Base-by-base conservation (phyloP, 2,329 filamentous ascomycete genomes). In the Cercospora berteroae region DNA sequence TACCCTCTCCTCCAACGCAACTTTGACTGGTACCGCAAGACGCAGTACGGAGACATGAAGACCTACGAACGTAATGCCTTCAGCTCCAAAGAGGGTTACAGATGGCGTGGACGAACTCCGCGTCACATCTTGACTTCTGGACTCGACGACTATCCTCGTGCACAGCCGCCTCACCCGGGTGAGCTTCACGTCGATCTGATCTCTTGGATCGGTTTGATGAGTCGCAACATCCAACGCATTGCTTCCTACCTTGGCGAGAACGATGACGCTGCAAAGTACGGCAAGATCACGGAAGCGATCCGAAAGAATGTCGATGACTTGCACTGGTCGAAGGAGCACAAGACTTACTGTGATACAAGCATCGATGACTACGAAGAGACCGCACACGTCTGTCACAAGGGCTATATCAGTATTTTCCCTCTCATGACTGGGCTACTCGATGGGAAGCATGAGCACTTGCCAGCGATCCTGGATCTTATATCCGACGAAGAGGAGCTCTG, bases 181-280 rank as follows among this genome's bases (percentile, higher is more conserved):
- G 95, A 99, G 86, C 86, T 99, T 60, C 94, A 99, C 78, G 89
- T 96, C 31, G 95, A 99, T 80, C 85, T 98, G 63, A 91, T 99
- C 79, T 92, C 92, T 62, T 99, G 95, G 95, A 91, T 99, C 81
- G 95, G 94, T n/a, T 88, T 97, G 82, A 96, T 97, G 92, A 90
- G 92, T 48, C 89, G 90, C 71, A 90, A 91, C n/a, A 87, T 99
- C 64, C 86, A 88, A 74, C 91, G 90, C 72, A 91, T 97, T 73
- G 92, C 93, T 1, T 82, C 87, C 56, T 87, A 88, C 27, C 85
- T 98, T n/a, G 89, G 87, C 57, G 86, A 93, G 71, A 80, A 81
- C 0, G 93, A 97, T 36, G 94, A 98, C 72, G 89, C 86, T 0
- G 85, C 86, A 23, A 88, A 91, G 74, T 92, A 94, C 74, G 84